Evolutionary conservation across 768 basidiomycete genomes (phyloP).

Genomic region (Coprinopsis sp.): DNA sequence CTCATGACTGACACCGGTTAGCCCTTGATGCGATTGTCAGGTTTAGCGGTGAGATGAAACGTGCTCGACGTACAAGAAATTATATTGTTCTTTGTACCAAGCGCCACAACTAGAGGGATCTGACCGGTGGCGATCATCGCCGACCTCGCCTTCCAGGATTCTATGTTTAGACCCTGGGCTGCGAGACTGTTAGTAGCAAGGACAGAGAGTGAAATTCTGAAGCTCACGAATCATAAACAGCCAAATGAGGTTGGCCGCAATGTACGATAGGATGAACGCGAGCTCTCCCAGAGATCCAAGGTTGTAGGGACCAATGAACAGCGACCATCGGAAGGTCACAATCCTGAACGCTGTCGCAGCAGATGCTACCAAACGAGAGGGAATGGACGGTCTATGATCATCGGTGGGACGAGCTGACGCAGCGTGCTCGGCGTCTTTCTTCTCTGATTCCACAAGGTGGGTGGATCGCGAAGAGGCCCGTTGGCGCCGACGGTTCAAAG

Average conservation of each 20-base stretch:
- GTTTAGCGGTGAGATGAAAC: not conserved
- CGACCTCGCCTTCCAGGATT: conserved; percentile 32
- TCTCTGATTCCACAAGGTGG: conserved; percentile 11
- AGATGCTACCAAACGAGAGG: conserved; percentile 20
- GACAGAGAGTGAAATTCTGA: not conserved
- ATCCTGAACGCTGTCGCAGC: conserved; percentile 42
- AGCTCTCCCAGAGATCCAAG: conserved; percentile 39
- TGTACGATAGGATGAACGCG: conserved; percentile 41
- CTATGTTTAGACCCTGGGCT: conserved; percentile 29
- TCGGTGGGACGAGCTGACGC: not conserved
- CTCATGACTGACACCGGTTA: conserved; percentile 54
- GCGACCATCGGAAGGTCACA: conserved; percentile 42
- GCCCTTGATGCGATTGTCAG: conserved; percentile 30
- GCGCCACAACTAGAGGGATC: conserved; percentile 47
- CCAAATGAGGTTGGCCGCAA: conserved; percentile 39
- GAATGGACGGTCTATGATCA: conserved; percentile 3
- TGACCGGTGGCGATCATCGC: conserved; percentile 43
- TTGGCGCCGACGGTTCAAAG: conserved; percentile 3
- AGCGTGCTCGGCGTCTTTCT: conserved; percentile 19
- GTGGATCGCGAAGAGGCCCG: not conserved
- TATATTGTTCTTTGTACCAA: conserved; percentile 56
- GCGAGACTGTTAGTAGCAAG: conserved; percentile 9
- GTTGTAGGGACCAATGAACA: conserved; percentile 38
- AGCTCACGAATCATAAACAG: conserved; percentile 43
- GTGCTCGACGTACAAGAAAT: conserved; percentile 38